These are phyloP conservation scores for Akanthomyces dipterigenus DNA, from an alignment of 2,329 filamentous ascomycete genomes.

Conservation along the genomic window DNA sequence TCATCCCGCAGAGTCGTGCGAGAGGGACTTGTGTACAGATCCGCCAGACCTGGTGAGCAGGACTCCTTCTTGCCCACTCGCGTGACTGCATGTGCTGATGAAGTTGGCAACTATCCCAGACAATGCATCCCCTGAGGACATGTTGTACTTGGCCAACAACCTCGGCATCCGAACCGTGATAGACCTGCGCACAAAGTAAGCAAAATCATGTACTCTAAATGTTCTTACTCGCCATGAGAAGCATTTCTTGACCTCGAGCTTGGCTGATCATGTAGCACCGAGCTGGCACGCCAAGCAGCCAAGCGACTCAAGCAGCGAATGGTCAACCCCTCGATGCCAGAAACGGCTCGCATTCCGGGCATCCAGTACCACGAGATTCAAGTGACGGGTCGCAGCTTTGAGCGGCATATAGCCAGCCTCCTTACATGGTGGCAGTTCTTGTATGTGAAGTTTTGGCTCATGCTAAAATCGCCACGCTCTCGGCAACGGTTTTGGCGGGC, in stretches of 20 bases:
- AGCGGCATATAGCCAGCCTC: conserved; percentile 58
- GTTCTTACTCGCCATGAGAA: neutral
- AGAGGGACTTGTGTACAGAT: conserved; percentile 61
- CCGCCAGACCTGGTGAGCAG: conserved; percentile 51
- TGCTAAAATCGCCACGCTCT: neutral
- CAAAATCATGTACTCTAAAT: neutral
- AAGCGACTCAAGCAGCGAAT: conserved; percentile 45
- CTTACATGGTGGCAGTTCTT: conserved; percentile 61
- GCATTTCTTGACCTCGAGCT: neutral
- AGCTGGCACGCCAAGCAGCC: conserved; percentile 61
- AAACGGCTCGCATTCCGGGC: conserved; percentile 56
- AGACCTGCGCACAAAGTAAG: conserved; percentile 70
- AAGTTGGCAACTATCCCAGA: conserved; percentile 37
- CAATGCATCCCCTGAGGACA: conserved; percentile 62
- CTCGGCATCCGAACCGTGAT: conserved; percentile 65
- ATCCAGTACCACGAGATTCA: conserved; percentile 61
- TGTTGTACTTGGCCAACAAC: conserved; percentile 48
- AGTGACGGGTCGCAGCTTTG: conserved; percentile 67
- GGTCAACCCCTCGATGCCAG: conserved; percentile 41
- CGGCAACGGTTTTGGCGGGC: too few species aligned
- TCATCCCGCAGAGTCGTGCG: conserved; percentile 30
- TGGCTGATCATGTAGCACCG: conserved; percentile 45
- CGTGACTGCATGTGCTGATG: neutral
- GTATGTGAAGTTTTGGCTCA: conserved; percentile 30
- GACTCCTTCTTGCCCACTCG: neutral